These are phyloP conservation scores for Cytauxzoon felis DNA, from an alignment of 169 alveolate genomes.

Conservation along the genomic window DNA sequence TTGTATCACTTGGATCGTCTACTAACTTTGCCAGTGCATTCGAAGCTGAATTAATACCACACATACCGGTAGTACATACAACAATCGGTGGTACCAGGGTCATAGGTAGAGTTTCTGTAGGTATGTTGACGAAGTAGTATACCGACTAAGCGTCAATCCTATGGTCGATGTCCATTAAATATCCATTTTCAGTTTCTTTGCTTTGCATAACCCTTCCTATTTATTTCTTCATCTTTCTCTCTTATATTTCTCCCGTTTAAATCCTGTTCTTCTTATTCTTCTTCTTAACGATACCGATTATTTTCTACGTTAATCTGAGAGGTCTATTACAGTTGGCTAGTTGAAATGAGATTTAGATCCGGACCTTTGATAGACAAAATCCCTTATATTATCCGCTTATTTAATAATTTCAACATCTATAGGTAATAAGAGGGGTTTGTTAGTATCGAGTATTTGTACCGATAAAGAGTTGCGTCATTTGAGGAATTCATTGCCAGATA, in stretches of 20 bases:
- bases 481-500: conserved; percentile 95
- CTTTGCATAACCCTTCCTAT: too few relatives aligned
- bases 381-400: background rate
- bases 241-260: too few relatives aligned
- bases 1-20: conserved; percentile 93
- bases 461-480: conserved; percentile 94
- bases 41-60: conserved; percentile 92
- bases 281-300: too few relatives aligned
- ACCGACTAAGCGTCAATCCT: too few relatives aligned
- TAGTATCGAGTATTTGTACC: conserved; percentile 96
- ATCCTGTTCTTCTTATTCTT: too few relatives aligned
- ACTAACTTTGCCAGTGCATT: conserved; percentile 94
- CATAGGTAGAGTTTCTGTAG: conserved; percentile 95
- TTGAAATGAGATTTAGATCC: too few relatives aligned
- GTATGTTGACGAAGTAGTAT: conserved; percentile 41
- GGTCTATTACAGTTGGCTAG: too few relatives aligned
- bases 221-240: too few relatives aligned
- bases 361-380: background rate
- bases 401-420: background rate
- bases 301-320: too few relatives aligned
- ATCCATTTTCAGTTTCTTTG: too few relatives aligned
- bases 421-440: conserved; percentile 94
- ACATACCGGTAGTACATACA: conserved; percentile 94
- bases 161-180: too few relatives aligned
- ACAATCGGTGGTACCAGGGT: conserved; percentile 95